Conservation (phyloP, 2,329 filamentous ascomycete species). For the Alternaria sp. region DNA sequence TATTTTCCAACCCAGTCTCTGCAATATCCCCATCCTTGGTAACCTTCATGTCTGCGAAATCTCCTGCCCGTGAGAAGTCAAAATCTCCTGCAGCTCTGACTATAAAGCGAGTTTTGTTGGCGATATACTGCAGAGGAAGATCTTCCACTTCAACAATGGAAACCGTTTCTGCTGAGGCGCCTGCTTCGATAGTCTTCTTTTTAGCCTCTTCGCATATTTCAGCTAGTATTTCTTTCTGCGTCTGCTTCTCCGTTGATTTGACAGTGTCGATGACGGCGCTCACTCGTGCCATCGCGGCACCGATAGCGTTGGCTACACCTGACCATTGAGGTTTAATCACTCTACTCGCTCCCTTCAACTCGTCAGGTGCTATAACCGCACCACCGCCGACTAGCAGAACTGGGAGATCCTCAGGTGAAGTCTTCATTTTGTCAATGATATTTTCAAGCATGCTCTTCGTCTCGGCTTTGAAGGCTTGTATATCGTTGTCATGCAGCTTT, state of each 20-base stretch:
- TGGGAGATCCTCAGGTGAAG: slow-evolving; percentile 65
- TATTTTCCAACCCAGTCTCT: slow-evolving; percentile 13
- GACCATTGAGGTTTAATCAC: slow-evolving; percentile 66
- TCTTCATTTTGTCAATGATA: slow-evolving; percentile 70
- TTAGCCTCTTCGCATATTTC: slow-evolving; percentile 52
- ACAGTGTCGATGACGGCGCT: slow-evolving; percentile 57
- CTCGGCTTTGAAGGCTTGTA: slow-evolving; percentile 52
- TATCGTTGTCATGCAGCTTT: slow-evolving; percentile 46
- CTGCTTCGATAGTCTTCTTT: slow-evolving; percentile 51
- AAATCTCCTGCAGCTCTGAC: slow-evolving; percentile 66
- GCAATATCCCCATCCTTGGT: slow-evolving; percentile 31
- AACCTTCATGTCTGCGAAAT: slow-evolving; percentile 38
- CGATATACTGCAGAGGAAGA: slow-evolving; percentile 64
- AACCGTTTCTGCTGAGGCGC: slow-evolving; percentile 46
- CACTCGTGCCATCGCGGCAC: slow-evolving; percentile 68
- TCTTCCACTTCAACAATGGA: slow-evolving; percentile 53
- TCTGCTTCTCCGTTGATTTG: slow-evolving; percentile 50
- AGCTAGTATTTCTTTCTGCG: slow-evolving; percentile 45
- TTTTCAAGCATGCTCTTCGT: slow-evolving; percentile 64
- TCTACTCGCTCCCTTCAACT: slow-evolving; percentile 64
- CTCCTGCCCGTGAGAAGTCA: slow-evolving; percentile 47
- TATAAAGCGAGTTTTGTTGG: slow-evolving; percentile 61
- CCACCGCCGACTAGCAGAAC: slow-evolving; percentile 71
- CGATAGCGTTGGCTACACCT: slow-evolving; percentile 70
- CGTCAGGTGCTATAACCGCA: slow-evolving; percentile 65